Evolutionary conservation across 2,329 filamentous ascomycete species (phyloP), one percentile per base, ranked within the genome.

Genomic region (Alternaria tenuissima): DNA sequence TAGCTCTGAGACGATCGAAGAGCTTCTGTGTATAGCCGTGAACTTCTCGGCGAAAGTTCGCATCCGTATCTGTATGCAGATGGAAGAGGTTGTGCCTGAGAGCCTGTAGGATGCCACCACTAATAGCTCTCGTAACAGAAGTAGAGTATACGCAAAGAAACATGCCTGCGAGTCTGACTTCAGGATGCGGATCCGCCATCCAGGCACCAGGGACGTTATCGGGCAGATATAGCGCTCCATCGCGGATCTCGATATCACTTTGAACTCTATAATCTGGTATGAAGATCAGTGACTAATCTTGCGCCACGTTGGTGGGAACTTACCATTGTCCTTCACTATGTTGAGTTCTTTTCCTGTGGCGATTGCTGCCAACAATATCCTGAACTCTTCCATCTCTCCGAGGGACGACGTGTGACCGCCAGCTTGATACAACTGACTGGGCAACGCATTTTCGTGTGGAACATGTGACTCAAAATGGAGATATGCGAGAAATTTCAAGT

Each of bases 31-130:
- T 88, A 63, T 91, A 86, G 24, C 88, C 88, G 26, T 94, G 84
- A 2, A 96, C 84, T 67, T 96, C 92, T 59, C 94, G 90, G 57
- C 95, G 88, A 66, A 94, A 91, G 69, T 94, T 93, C 6, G 94
- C 89, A 74, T 97, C 93, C 0, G 91, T 88, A 64, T 97, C 94
- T 3, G 92, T 88, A 73, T 96, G 90, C 64, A 94, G 88, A 16
- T 89, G 86, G 1, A 86, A 84, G 4, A 98, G 79, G 59, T 92
- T 88, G 34, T 81, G 82, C 54, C 84, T 84, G 3, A 98, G 81
- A 12, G 90, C 83, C 3, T 80, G 76, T 3, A 97, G 82, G 0
- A 89, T 85, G 9, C 81, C 83, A 0, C 79, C 70, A 0, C 89
- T 89, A 53, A 96, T 89, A 1, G 93, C 90, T 53, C 87, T 88